Base-by-base conservation (phyloP, 371 early-diverging fungal species). In the Rhizopus arrhizus region DNA sequence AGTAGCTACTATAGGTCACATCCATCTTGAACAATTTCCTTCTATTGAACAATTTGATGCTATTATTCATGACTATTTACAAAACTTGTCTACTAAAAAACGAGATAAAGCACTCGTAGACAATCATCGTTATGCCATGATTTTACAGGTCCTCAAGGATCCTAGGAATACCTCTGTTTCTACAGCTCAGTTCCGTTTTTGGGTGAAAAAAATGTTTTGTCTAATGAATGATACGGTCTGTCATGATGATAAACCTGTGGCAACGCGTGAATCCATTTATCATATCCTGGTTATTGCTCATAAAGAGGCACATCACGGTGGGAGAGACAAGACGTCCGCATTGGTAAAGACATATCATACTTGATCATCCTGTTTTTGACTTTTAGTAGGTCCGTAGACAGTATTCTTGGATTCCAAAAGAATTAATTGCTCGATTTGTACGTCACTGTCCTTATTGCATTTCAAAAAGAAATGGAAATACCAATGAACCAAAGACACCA, bases 121-220 rank as follows among this genome's bases (percentile, higher is more conserved):
- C 50, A 71, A 72, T 42, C 58, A 69, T 16, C 81, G 84, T 49
- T 85, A 85, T 59, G 59, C 74, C 38, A 58, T 83, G 51, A 84
- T 85, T 29, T 70, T 80, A 9, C 80, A 79, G 70, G 84, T 84
- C 0, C 66, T 85, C 11, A 77, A 77, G 41, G 84, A 85, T 50
- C 86, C 86, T 15, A 72, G 80, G 33, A 85, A 85, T 55, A 85
- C 86, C 0, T 72, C 82, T n/a, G 77, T 84, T 16, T 84, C 86
- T 13, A 85, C 86, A 2, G 86, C 86, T 5, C 86, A 85, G 59
- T 85, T 85, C 58, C 72, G 84, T 11, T 86, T 86, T 59, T 86
- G 86, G 84, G 86, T 82, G 40, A 86, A 86, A 62, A 86, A 84
- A 58, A 86, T 86, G 86, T 86, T 86, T 62, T 73, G 77, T 10